A percentile compares a stretch with the other conserved stretches of the same genome.
Conservation (phyloP, 805 yeast genomes). For the Lipomyces yamadae region DNA sequence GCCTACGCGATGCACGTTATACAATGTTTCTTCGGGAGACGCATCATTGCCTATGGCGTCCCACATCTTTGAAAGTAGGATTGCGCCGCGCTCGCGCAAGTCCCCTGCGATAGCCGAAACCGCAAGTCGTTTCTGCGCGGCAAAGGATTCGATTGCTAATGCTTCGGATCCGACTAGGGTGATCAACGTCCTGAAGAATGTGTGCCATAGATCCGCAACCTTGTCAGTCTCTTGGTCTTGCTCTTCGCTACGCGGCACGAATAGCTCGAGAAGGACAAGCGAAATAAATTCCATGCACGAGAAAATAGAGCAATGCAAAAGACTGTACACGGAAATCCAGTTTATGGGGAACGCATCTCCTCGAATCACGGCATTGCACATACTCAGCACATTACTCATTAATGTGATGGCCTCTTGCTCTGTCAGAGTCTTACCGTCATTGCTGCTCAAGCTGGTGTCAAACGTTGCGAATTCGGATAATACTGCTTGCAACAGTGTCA, state of each 20-base stretch:
- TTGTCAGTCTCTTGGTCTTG: background rate
- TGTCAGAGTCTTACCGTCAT: conserved; percentile 37
- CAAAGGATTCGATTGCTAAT: conserved; percentile 68
- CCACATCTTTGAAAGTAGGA: conserved; percentile 68
- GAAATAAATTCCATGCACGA: conserved; percentile 41
- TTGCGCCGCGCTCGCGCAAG: conserved; percentile 63
- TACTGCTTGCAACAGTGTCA: conserved; percentile 58
- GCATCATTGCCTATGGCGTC: conserved; percentile 69
- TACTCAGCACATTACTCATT: conserved; percentile 40
- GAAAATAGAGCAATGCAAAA: conserved; percentile 43
- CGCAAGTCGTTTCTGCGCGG: conserved; percentile 74
- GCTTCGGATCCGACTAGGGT: conserved; percentile 69
- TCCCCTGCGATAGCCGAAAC: conserved; percentile 66
- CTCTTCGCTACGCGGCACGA: conserved; percentile 17
- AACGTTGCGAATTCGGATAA: conserved; percentile 40
- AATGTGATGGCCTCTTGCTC: conserved; percentile 41
- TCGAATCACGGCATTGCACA: conserved; percentile 42
- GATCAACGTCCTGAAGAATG: conserved; percentile 49
- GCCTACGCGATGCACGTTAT: conserved; percentile 65
- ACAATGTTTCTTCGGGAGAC: conserved; percentile 59
- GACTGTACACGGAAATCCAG: conserved; percentile 67
- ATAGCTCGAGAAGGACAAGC: conserved; percentile 23
- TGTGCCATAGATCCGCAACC: conserved; percentile 22
- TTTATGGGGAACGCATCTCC: conserved; percentile 50
- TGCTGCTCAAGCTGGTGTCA: conserved; percentile 26